phyloP scores from a whole-genome alignment of 345 rosid species.

The Carallia pectinifolia region DNA sequence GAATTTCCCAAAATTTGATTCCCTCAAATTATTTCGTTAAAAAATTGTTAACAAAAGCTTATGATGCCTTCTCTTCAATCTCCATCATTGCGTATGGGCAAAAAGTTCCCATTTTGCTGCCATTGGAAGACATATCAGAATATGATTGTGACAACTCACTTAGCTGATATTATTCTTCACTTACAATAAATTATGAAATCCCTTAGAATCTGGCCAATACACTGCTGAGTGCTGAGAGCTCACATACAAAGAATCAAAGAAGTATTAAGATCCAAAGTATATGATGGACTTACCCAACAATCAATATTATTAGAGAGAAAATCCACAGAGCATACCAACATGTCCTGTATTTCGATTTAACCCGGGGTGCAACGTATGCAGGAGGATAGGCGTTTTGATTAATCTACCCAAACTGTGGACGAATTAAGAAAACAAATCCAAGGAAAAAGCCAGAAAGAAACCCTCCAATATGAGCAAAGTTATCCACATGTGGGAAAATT shows the following conservation, averaged over 20 bases:
- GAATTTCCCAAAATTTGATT: neutral
- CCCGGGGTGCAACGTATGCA: conserved; percentile 29
- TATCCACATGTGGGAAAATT: conserved; percentile 90
- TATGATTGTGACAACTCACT: too few relatives aligned
- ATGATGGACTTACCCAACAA: conserved; percentile 58
- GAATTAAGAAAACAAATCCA: conserved; percentile 81
- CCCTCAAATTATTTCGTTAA: neutral
- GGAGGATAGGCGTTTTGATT: conserved; percentile 46
- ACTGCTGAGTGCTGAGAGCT: neutral
- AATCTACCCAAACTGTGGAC: conserved; percentile 88
- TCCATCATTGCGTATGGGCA: too few relatives aligned
- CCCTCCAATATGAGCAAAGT: conserved; percentile 98
- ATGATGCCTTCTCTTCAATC: neutral
- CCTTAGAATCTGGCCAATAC: too few relatives aligned
- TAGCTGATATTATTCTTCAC: too few relatives aligned
- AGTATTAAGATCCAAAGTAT: too few relatives aligned
- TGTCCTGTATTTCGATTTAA: conserved; percentile 55
- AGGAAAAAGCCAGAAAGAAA: conserved; percentile 80
- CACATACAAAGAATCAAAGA: neutral
- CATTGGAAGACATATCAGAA: too few relatives aligned
- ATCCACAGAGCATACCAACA: conserved; percentile 73
- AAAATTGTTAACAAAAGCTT: neutral
- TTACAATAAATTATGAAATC: too few relatives aligned
- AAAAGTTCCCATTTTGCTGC: too few relatives aligned
- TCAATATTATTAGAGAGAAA: conserved; percentile 55